Percentiles rank a stretch among this genome's conserved stretches.
Evolutionary conservation across 768 basidiomycete species (phyloP).

Genomic region (Leucosporidium creatinivorum): DNA sequence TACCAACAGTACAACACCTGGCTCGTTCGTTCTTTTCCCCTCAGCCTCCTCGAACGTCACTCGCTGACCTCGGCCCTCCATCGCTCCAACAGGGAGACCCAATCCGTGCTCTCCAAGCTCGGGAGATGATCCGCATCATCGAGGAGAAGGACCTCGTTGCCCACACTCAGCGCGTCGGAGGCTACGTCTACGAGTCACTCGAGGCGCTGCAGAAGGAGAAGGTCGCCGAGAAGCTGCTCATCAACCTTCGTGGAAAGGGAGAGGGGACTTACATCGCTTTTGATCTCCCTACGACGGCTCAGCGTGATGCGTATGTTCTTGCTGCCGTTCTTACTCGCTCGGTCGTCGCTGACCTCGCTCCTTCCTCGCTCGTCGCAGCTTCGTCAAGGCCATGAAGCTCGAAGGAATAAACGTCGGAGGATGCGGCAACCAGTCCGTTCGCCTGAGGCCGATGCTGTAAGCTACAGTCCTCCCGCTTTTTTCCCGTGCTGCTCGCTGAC

Average conservation of each 20-base stretch:
- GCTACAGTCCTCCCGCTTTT: constrained; percentile 3
- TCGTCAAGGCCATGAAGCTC: constrained; percentile 39
- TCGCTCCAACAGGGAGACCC: constrained; percentile 40
- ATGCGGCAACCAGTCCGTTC: constrained; percentile 35
- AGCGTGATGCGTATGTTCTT: constrained; percentile 35
- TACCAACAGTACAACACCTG: constrained; percentile 42
- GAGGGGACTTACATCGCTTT: constrained; percentile 45
- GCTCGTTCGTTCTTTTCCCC: constrained; percentile 12
- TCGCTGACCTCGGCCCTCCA: not conserved
- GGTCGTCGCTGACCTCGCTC: not conserved
- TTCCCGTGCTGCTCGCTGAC: constrained; percentile 36
- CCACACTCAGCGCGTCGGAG: constrained; percentile 42
- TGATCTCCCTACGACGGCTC: constrained; percentile 38
- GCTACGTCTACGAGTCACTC: constrained; percentile 35
- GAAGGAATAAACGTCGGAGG: constrained; percentile 44
- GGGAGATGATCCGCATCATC: constrained; percentile 43
- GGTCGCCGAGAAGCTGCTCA: not conserved
- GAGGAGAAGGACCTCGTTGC: constrained; percentile 40
- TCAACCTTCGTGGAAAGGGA: constrained; percentile 40
- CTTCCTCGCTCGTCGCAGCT: constrained; percentile 7
- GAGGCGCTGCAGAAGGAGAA: constrained; percentile 18
- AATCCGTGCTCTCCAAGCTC: constrained; percentile 43
- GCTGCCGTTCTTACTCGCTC: no score
- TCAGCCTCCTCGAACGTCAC: not conserved
- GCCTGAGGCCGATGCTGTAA: constrained; percentile 30